Evolutionary conservation across 179 eudicot species (phyloP).

Genomic region (Silene noctiflora): DNA sequence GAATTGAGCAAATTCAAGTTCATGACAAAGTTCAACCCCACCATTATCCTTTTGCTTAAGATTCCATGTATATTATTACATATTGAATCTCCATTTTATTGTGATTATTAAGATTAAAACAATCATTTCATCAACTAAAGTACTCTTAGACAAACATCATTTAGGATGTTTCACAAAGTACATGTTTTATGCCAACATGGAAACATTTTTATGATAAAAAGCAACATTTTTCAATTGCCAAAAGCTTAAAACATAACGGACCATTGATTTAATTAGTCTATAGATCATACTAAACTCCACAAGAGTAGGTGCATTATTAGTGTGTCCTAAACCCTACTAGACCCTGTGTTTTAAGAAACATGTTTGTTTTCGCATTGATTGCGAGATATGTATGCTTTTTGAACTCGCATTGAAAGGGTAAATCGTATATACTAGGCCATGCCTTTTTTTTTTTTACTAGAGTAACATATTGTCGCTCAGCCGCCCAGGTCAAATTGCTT

Average conservation of each 20-base stretch:
- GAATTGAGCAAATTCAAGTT: too few species aligned
- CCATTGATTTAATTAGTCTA: too few species aligned
- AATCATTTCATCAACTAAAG: conserved; percentile 17
- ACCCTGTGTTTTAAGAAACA: neutral
- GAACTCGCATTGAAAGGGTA: too few species aligned
- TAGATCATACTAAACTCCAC: neutral
- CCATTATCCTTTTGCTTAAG: neutral
- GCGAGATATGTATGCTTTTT: too few species aligned
- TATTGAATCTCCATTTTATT: neutral
- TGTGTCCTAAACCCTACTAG: neutral
- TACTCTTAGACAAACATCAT: conserved; percentile 20
- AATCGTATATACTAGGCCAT: too few species aligned
- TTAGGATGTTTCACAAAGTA: conserved; percentile 27
- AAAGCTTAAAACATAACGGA: neutral
- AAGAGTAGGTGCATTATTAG: neutral
- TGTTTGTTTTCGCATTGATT: too few species aligned
- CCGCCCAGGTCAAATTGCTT: too few species aligned
- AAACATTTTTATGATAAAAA: conserved; percentile 19
- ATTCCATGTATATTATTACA: too few species aligned
- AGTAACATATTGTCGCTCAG: too few species aligned
- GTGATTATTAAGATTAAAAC: conserved; percentile 12
- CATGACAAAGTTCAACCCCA: neutral
- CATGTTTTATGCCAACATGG: conserved; percentile 19
- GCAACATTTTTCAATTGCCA: conserved; percentile 10
- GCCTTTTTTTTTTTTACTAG: too few species aligned